A percentile compares a stretch with the other conserved stretches of the same genome.
phyloP scores from a whole-genome alignment of 805 yeast species.

The Saturnispora saitoi region DNA sequence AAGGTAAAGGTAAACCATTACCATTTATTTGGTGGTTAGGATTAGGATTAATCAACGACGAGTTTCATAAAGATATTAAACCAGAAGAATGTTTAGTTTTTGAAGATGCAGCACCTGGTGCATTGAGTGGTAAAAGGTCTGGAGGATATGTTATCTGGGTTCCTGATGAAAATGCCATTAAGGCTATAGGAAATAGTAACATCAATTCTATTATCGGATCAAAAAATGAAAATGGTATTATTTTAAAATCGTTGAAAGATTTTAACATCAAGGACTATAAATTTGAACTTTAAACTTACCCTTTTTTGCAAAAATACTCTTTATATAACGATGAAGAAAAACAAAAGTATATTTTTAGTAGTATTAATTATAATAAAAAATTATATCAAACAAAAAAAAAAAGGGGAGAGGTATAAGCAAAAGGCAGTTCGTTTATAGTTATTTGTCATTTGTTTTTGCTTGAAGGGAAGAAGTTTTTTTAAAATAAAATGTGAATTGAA shows the following conservation, averaged over 20 bases:
- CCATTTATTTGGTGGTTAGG: slow-evolving; percentile 93
- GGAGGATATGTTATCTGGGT: slow-evolving; percentile 90
- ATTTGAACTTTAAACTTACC: slow-evolving; percentile 19
- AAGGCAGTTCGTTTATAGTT: too few species aligned
- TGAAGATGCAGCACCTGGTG: slow-evolving; percentile 95
- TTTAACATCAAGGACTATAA: slow-evolving; percentile 45
- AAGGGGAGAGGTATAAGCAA: too few species aligned
- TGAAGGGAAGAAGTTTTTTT: neutral
- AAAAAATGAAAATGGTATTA: slow-evolving; percentile 41
- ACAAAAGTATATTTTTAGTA: neutral
- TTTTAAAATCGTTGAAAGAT: slow-evolving; percentile 42
- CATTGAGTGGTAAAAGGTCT: slow-evolving; percentile 71
- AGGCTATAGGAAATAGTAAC: slow-evolving; percentile 42
- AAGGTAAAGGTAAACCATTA: slow-evolving; percentile 84
- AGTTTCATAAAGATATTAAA: slow-evolving; percentile 37
- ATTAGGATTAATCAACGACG: slow-evolving; percentile 55
- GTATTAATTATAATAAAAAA: neutral
- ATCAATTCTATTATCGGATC: slow-evolving; percentile 37
- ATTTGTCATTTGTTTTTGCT: neutral
- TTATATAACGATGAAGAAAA: neutral
- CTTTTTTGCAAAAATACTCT: neutral
- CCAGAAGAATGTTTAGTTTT: slow-evolving; percentile 82
- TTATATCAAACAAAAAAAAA: too few species aligned
- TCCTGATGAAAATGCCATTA: slow-evolving; percentile 70
- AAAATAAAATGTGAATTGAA: neutral